phyloP scores from a whole-genome alignment of 768 basidiomycete species.

The Boletus rufocinnamomeus region DNA sequence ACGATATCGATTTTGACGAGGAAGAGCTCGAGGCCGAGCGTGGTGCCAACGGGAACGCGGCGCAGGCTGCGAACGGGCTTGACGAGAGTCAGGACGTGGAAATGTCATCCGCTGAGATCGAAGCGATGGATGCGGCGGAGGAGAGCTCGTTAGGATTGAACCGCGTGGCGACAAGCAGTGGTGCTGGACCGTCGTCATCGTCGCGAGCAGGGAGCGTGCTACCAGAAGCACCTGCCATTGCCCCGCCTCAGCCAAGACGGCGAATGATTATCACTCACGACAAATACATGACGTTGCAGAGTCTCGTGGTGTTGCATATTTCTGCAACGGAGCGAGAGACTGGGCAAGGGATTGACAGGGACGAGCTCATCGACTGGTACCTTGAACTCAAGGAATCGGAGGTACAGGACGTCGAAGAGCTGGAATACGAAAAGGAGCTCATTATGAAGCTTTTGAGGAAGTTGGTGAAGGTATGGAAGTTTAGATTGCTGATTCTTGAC shows the following conservation, averaged over 20 bases:
- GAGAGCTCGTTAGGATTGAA: constrained; percentile 46
- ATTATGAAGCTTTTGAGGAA: constrained; percentile 87
- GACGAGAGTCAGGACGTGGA: constrained; percentile 61
- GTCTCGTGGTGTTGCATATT: constrained; percentile 82
- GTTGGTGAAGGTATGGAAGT: constrained; percentile 74
- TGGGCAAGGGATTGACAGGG: constrained; percentile 77
- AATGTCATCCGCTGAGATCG: constrained; percentile 63
- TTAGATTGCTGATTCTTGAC: background rate
- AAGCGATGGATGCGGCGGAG: constrained; percentile 52
- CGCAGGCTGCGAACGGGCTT: constrained; percentile 38
- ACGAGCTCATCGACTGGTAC: constrained; percentile 97
- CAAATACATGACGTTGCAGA: constrained; percentile 89
- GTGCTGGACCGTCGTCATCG: constrained; percentile 35
- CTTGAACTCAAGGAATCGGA: constrained; percentile 86
- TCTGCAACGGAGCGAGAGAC: constrained; percentile 73
- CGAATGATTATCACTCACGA: constrained; percentile 96
- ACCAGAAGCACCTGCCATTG: constrained; percentile 36
- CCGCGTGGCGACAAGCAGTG: constrained; percentile 40
- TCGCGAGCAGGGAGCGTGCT: constrained; percentile 30
- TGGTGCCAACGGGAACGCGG: constrained; percentile 37
- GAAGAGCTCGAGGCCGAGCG: constrained; percentile 71
- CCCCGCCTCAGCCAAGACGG: constrained; percentile 54
- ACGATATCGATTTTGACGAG: constrained; percentile 97
- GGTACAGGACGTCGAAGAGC: constrained; percentile 78
- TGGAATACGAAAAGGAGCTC: constrained; percentile 90